Percentiles rank a stretch among this genome's conserved stretches.
Evolutionary conservation across 495 filamentous ascomycete genomes (phyloP).

Genomic region (Neurospora tetraspora): DNA sequence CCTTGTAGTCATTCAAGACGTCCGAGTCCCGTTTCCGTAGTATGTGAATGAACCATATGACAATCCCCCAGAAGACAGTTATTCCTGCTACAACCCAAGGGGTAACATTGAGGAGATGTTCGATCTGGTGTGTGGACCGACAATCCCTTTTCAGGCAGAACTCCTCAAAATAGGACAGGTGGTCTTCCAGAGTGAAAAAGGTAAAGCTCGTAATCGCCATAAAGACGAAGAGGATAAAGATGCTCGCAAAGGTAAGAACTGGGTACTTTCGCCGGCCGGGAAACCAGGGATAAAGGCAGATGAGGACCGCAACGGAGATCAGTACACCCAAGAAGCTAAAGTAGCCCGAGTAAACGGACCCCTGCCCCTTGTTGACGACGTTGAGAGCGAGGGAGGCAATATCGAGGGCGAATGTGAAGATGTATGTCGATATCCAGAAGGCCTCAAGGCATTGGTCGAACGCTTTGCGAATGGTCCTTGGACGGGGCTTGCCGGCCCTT

Average conservation of each 20-base stretch:
- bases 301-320: conserved; percentile 68
- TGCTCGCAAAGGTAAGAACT: neutral
- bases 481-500: neutral
- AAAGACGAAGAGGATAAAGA: neutral
- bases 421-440: neutral
- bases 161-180: neutral
- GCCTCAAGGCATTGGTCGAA: neutral
- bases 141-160: neutral
- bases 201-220: neutral
- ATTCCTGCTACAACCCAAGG: neutral
- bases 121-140: neutral
- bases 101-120: neutral
- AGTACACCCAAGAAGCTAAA: conserved; percentile 75
- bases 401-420: neutral
- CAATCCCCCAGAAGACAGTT: neutral
- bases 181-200: neutral
- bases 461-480: neutral
- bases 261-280: neutral
- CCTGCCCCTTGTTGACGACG: neutral
- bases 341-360: conserved; percentile 36
- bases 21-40: neutral
- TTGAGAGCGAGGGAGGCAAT: neutral
- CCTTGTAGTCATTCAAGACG: neutral
- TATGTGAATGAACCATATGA: neutral
- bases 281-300: neutral